These are phyloP conservation scores for Ascodesmis nigricans DNA, from an alignment of 495 filamentous ascomycete genomes.

Conservation along the genomic window DNA sequence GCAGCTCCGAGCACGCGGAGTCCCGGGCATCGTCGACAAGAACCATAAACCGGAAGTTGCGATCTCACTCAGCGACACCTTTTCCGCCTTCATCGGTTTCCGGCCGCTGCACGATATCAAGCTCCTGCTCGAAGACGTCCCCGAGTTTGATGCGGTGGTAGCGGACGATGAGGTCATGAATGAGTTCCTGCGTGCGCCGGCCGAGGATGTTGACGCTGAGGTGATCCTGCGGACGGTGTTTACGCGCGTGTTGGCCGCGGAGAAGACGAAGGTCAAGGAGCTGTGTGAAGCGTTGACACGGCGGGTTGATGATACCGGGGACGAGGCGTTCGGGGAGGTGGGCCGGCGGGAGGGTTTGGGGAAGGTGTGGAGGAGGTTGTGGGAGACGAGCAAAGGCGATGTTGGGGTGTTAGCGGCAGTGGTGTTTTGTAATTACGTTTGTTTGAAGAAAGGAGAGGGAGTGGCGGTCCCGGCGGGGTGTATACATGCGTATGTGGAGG, in stretches of 20 bases:
- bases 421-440: conserved; percentile 53
- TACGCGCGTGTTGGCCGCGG: conserved; percentile 25
- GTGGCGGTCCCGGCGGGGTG: conserved; percentile 59
- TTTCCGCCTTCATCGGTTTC: conserved; percentile 60
- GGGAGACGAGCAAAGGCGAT: conserved; percentile 30
- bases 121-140: conserved; percentile 32
- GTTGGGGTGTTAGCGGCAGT: conserved; percentile 42
- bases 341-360: conserved; percentile 37
- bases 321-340: conserved; percentile 30
- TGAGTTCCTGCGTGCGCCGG: conserved; percentile 28
- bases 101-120: conserved; percentile 42
- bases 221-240: conserved; percentile 38
- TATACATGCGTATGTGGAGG: conserved; percentile 56
- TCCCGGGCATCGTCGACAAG: conserved; percentile 32
- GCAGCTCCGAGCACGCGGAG: conserved; percentile 31
- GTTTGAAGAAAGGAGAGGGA: conserved; percentile 39
- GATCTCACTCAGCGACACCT: conserved; percentile 41
- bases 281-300: conserved; percentile 23
- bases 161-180: conserved; percentile 28
- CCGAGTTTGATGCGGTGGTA: conserved; percentile 26
- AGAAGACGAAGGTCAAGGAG: conserved; percentile 30
- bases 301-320: conserved; percentile 31
- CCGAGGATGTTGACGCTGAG: conserved; percentile 30
- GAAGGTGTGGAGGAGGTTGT: conserved; percentile 41
- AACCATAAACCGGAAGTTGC: conserved; percentile 78